These are phyloP conservation scores for Aspergillus ochraceoroseus DNA, from an alignment of 2,329 filamentous ascomycete genomes.

Conservation along the genomic window DNA sequence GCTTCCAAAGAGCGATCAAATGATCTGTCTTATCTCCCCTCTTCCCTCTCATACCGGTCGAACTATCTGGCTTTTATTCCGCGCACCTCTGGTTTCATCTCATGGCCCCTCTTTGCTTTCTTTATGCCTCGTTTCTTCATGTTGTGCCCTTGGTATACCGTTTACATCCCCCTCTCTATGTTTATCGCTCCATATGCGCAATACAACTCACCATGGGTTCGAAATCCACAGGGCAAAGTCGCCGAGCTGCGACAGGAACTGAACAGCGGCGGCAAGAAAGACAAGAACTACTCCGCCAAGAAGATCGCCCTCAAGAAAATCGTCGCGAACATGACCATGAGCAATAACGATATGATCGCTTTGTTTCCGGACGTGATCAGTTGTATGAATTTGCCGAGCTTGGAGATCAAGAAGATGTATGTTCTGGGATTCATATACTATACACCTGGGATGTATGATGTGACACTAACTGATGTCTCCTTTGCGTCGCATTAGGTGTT, in stretches of 20 bases:
- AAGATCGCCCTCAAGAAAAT: constrained; percentile 99
- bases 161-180: constrained; percentile 16
- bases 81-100: constrained; percentile 8
- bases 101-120: constrained; percentile 15
- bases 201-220: constrained; percentile 32
- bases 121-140: constrained; percentile 7
- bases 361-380: constrained; percentile 91
- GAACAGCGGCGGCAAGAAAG: constrained; percentile 90
- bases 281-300: constrained; percentile 91
- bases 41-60: constrained; percentile 12
- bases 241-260: constrained; percentile 93
- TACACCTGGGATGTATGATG: too few relatives aligned
- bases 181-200: constrained; percentile 24
- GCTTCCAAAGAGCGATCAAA: constrained; percentile 6
- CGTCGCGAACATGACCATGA: constrained; percentile 99
- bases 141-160: neutral
- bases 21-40: constrained; percentile 12
- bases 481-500: constrained; percentile 81
- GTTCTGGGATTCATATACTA: constrained; percentile 13
- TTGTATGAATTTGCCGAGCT: constrained; percentile 88
- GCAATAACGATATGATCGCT: constrained; percentile 99
- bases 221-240: constrained; percentile 81
- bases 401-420: constrained; percentile 99
- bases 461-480: neutral
- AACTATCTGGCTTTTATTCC: constrained; percentile 2